A percentile compares a stretch with the other conserved stretches of the same genome.
Conservation (phyloP, 2,329 filamentous ascomycete genomes). For the Biscogniauxia mediterranea region DNA sequence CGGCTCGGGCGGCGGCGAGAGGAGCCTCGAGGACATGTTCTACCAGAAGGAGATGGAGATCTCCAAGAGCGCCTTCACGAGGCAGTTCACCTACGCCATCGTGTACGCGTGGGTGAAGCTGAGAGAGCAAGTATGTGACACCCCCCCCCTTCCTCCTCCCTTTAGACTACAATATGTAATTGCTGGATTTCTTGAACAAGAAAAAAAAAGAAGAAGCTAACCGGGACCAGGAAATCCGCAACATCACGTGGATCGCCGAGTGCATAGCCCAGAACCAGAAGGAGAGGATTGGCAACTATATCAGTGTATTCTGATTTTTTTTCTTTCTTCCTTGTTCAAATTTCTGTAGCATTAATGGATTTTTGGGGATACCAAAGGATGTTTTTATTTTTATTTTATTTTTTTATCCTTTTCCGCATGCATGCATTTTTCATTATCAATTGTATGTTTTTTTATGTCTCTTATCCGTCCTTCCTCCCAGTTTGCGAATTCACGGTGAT, state of each 20-base stretch:
- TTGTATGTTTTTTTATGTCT: too few species aligned
- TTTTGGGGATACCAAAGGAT: slow-evolving; percentile 32
- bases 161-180: too few species aligned
- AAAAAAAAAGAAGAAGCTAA: slow-evolving; percentile 8
- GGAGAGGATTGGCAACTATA: slow-evolving; percentile 97
- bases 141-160: not conserved
- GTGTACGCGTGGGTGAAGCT: slow-evolving; percentile 98
- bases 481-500: too few species aligned
- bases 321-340: slow-evolving; percentile 16
- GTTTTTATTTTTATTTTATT: slow-evolving; percentile 5
- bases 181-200: too few species aligned
- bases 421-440: too few species aligned
- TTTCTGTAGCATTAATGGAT: slow-evolving; percentile 46
- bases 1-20: slow-evolving; percentile 75
- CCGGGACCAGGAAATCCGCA: slow-evolving; percentile 82
- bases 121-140: slow-evolving; percentile 80
- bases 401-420: too few species aligned
- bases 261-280: slow-evolving; percentile 99
- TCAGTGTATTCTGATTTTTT: slow-evolving; percentile 79
- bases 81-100: slow-evolving; percentile 91
- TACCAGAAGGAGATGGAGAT: slow-evolving; percentile 99
- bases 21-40: slow-evolving; percentile 94
- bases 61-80: slow-evolving; percentile 89
- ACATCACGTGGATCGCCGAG: slow-evolving; percentile 99
- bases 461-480: too few species aligned